Percentiles rank a stretch among this genome's conserved stretches.
These are phyloP conservation scores for Diaporthe humulicola DNA, from an alignment of 2,329 filamentous ascomycete species.

Conservation along the genomic window DNA sequence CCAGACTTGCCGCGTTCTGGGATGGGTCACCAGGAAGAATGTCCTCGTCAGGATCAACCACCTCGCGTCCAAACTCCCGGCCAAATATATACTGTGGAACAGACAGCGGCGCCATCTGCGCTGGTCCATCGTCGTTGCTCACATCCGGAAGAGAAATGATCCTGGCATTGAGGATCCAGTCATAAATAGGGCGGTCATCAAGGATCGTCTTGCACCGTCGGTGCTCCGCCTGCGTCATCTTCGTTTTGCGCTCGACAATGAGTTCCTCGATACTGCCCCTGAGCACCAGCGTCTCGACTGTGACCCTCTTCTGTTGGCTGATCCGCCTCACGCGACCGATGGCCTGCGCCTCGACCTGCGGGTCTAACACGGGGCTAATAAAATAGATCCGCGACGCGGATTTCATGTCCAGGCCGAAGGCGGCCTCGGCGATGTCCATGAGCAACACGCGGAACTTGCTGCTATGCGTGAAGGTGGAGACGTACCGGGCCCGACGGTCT, in stretches of 20 bases:
- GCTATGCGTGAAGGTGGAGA: constrained; percentile 81
- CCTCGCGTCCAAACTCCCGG: constrained; percentile 58
- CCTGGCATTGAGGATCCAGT: constrained; percentile 68
- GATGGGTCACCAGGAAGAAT: constrained; percentile 50
- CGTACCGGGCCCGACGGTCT: constrained; percentile 77
- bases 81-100: constrained; percentile 65
- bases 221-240: constrained; percentile 80
- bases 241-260: constrained; percentile 79
- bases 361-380: constrained; percentile 87
- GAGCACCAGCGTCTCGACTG: constrained; percentile 88
- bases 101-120: constrained; percentile 63
- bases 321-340: constrained; percentile 92
- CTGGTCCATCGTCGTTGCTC: constrained; percentile 48
- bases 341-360: constrained; percentile 88
- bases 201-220: constrained; percentile 68
- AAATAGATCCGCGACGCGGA: constrained; percentile 90
- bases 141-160: constrained; percentile 54
- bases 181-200: constrained; percentile 69
- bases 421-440: constrained; percentile 92
- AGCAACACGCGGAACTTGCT: constrained; percentile 80
- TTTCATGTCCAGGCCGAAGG: constrained; percentile 88
- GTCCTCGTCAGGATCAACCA: constrained; percentile 60
- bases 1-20: neutral
- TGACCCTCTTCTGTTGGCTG: constrained; percentile 82
- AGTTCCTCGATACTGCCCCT: constrained; percentile 86